Base-by-base conservation (phyloP, 306 rosid genomes). In the Hippophae gyantsensis region DNA sequence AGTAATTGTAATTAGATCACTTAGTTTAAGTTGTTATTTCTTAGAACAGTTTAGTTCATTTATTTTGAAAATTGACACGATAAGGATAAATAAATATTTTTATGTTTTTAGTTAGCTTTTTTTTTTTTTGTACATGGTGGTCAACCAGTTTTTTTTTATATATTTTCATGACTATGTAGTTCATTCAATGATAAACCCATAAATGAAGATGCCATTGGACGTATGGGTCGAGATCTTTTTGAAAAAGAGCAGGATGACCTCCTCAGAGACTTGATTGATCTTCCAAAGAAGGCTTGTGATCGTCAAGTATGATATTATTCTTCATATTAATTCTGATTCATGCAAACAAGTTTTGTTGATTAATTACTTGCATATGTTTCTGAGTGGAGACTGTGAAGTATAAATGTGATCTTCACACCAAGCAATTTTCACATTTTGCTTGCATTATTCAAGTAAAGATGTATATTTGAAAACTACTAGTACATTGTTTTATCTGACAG, bases 211-310 rank as follows among this genome's bases (percentile, higher is more conserved):
- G 69, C 67, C 9, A 66, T 44, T n/a, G 90, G 90, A 43, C 80
- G 90, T 12, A 60, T 92, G 45, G 95, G 88, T 26, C 63, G n/a
- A 13, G 87, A 78, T 32, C 99, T 92, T 58, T 92, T 88, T 23
- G 82, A 83, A 73, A 92, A 80, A 73, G 99, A 92, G 66, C 99
- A 92, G 32, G 86, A 82, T 41, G 75, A 88, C 63, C 81, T 92
- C 45, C 77, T 92, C 10, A 65, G 93, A 12, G 95, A 92, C 69
- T 74, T 92, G 78, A 74, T 75, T 58, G 93, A 92, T 67, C 81
- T 88, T 64, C 96, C 96, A 25, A 88, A 83, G 79, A 92, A 92
- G 70, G 84, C 99, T 9, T 85, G 95, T 3, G 99, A 92, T 69
- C 96, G 90, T 18, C 76, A 84, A 75, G 96, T 90, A 83, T 44